Conservation (phyloP, 2,329 filamentous ascomycete genomes). For the Colletotrichum sp. region DNA sequence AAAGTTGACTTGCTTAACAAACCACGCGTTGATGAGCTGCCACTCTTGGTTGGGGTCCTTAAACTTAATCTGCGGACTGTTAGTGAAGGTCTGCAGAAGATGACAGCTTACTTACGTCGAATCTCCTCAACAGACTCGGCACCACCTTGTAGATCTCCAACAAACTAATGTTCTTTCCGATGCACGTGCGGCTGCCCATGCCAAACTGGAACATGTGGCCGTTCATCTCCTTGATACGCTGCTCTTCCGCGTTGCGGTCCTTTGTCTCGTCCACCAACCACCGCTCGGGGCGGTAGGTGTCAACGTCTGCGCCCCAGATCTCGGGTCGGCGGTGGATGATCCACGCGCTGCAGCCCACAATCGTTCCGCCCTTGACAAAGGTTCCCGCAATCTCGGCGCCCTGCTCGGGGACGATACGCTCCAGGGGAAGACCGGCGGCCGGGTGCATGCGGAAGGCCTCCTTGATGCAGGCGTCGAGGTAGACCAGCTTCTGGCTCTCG, state of each 20-base stretch:
- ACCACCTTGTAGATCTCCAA: conserved; percentile 70
- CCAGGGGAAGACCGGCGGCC: conserved; percentile 73
- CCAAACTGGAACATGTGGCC: conserved; percentile 77
- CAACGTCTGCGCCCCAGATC: conserved; percentile 72
- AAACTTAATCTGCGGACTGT: conserved; percentile 51
- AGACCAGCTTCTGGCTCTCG: conserved; percentile 73
- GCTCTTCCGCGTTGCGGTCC: conserved; percentile 46
- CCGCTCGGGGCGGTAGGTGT: conserved; percentile 71
- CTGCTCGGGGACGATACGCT: conserved; percentile 71
- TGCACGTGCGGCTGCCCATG: conserved; percentile 73
- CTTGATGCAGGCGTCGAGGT: conserved; percentile 79
- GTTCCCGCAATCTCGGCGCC: conserved; percentile 68
- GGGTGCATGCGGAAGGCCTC: conserved; percentile 81
- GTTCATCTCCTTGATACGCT: conserved; percentile 69
- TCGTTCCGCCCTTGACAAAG: conserved; percentile 71
- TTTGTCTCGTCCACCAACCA: conserved; percentile 57
- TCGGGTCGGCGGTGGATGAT: conserved; percentile 72
- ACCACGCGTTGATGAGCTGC: conserved; percentile 67
- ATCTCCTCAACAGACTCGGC: conserved; percentile 65
- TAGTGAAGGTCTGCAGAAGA: background rate
- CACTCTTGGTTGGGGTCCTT: conserved; percentile 60
- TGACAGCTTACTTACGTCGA: conserved; percentile 57
- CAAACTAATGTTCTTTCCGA: conserved; percentile 69
- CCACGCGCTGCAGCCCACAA: conserved; percentile 79
- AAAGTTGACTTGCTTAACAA: conserved; percentile 66